phyloP scores from a whole-genome alignment of 164 flowering plant genomes.

The Pachysandra terminalis region DNA sequence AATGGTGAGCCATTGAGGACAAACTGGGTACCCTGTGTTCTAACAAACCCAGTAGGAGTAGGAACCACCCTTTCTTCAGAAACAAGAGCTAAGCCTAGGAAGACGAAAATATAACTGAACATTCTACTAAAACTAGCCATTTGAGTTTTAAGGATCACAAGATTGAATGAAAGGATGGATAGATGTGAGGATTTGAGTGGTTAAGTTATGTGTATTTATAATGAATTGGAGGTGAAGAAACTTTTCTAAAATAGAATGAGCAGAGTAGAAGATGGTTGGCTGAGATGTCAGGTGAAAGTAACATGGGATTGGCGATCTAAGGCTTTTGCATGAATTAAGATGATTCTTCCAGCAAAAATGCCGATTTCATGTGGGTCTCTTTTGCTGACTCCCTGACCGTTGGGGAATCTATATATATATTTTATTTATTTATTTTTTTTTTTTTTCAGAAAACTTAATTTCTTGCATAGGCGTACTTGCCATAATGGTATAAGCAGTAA shows the following conservation, averaged over 20 bases:
- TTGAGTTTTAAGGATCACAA: not conserved
- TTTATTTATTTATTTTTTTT: no score
- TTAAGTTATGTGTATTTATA: no score
- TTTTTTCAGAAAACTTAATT: no score
- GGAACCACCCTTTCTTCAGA: slow-evolving; percentile 14
- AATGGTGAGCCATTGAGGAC: slow-evolving; percentile 25
- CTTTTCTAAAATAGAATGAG: not conserved
- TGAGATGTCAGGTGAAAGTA: not conserved
- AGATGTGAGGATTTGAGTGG: not conserved
- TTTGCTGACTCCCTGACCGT: no score
- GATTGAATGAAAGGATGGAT: not conserved
- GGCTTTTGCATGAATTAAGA: not conserved
- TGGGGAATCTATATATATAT: no score
- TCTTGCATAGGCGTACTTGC: no score
- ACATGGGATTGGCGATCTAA: not conserved
- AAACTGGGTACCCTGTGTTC: slow-evolving; percentile 15
- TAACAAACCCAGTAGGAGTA: slow-evolving; percentile 13
- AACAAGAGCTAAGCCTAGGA: slow-evolving; percentile 1
- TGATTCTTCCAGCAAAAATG: no score
- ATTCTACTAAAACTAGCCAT: not conserved
- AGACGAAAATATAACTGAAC: slow-evolving; percentile 1
- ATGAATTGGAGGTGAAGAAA: not conserved
- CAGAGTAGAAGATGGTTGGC: not conserved
- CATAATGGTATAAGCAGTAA: no score
- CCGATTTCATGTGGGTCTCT: no score